Conservation (phyloP, 2,329 filamentous ascomycete species). For the Hypoxylon sp. region DNA sequence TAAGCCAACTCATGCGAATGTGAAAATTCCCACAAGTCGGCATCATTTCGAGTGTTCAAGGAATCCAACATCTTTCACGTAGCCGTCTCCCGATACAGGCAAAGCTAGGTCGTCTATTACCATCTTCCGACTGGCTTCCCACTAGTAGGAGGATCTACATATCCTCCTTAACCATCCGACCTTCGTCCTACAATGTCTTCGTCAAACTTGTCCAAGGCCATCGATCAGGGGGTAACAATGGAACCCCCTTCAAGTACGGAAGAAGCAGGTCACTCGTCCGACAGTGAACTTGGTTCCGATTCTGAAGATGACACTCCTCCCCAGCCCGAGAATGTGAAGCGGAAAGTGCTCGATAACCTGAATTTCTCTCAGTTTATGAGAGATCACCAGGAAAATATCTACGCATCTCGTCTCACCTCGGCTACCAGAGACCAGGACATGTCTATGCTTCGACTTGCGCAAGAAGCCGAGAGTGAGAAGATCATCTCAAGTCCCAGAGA, state of each 20-base stretch:
- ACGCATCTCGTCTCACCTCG: slow-evolving; percentile 5
- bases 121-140: too few relatives aligned
- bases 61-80: not conserved
- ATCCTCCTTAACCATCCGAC: not conserved
- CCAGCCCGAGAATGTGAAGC: not conserved
- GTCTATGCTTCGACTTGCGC: slow-evolving; percentile 47
- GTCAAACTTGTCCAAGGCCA: not conserved
- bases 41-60: too few relatives aligned
- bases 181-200: slow-evolving; percentile 9
- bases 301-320: slow-evolving; percentile 21
- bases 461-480: slow-evolving; percentile 50
- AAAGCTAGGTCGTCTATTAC: not conserved
- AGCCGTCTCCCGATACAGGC: not conserved
- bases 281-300: slow-evolving; percentile 11
- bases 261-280: not conserved
- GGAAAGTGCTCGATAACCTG: slow-evolving; percentile 25
- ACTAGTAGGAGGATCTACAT: not conserved
- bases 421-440: slow-evolving; percentile 39
- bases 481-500: slow-evolving; percentile 83
- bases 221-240: not conserved
- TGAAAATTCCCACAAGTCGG: not conserved
- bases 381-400: slow-evolving; percentile 31
- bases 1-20: not conserved
- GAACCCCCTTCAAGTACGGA: not conserved
- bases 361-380: slow-evolving; percentile 37